phyloP scores from a whole-genome alignment of 768 basidiomycete genomes.

The Pleurotus sapidus region DNA sequence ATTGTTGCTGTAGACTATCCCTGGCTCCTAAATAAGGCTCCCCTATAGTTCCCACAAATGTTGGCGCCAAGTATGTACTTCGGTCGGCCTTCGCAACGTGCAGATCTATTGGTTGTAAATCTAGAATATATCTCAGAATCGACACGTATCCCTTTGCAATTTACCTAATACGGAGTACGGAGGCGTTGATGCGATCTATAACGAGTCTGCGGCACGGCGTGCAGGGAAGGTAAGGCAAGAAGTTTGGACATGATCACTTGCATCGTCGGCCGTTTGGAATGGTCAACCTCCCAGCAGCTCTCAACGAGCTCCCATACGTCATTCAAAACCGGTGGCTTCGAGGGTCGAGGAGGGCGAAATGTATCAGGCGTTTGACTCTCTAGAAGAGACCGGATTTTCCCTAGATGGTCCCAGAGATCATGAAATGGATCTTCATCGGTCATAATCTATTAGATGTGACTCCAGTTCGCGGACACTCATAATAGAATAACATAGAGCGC shows the following conservation, averaged over 20 bases:
- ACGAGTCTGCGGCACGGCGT: too few relatives aligned
- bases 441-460: background rate
- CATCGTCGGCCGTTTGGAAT: slow-evolving; percentile 2
- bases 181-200: too few relatives aligned
- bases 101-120: too few relatives aligned
- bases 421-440: background rate
- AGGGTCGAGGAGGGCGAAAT: background rate
- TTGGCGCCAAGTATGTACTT: too few relatives aligned
- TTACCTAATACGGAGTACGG: too few relatives aligned
- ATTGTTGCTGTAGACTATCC: too few relatives aligned
- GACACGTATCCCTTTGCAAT: too few relatives aligned
- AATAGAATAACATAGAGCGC: background rate
- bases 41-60: too few relatives aligned
- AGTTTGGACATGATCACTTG: background rate
- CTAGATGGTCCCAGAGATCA: background rate
- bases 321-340: background rate
- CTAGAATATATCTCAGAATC: too few relatives aligned
- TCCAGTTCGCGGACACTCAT: background rate
- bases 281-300: slow-evolving; percentile 8
- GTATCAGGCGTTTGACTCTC: background rate
- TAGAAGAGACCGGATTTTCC: background rate
- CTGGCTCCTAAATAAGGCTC: too few relatives aligned
- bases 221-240: background rate
- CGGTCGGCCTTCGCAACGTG: too few relatives aligned
- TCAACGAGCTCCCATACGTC: slow-evolving; percentile 8